Percentiles rank a stretch among this genome's conserved stretches.
These are phyloP conservation scores for Xylariaceae sp. DNA, from an alignment of 2,329 filamentous ascomycete species.

Conservation along the genomic window DNA sequence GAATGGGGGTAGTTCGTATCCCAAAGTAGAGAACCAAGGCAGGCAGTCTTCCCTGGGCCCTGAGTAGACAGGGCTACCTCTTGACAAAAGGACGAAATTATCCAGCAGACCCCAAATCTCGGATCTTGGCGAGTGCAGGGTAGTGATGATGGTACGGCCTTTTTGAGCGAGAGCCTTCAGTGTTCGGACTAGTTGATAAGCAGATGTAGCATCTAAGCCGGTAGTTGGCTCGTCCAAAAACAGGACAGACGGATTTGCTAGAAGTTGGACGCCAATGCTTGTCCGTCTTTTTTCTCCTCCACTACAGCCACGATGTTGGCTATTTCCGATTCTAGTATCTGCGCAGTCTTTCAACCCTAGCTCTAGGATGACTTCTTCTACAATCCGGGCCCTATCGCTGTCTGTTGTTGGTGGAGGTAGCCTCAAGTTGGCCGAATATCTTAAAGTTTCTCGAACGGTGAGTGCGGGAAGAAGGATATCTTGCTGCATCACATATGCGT, in stretches of 20 bases:
- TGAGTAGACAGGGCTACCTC: conserved; percentile 71
- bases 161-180: conserved; percentile 71
- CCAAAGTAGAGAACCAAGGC: conserved; percentile 66
- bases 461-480: conserved; percentile 75
- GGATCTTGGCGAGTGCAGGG: conserved; percentile 78
- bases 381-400: conserved; percentile 65
- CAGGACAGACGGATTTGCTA: conserved; percentile 79
- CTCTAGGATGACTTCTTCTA: conserved; percentile 79
- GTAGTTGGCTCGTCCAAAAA: conserved; percentile 84
- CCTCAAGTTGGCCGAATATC: conserved; percentile 74
- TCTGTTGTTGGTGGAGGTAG: conserved; percentile 66
- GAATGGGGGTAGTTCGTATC: conserved; percentile 69
- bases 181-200: conserved; percentile 74
- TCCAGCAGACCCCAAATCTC: conserved; percentile 83
- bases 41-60: conserved; percentile 64
- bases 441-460: conserved; percentile 76
- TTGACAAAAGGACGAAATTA: conserved; percentile 70
- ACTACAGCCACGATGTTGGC: conserved; percentile 75
- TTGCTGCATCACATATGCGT: conserved; percentile 78
- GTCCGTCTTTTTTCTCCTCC: conserved; percentile 79
- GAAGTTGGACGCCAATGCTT: conserved; percentile 77
- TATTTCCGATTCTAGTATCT: conserved; percentile 74
- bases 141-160: conserved; percentile 74
- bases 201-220: conserved; percentile 77
- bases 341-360: conserved; percentile 79